Percentiles rank a stretch among this genome's conserved stretches.
Evolutionary conservation across 1,284 basidiomycete genomes (phyloP).

Genomic region (Malassezia sympodialis): DNA sequence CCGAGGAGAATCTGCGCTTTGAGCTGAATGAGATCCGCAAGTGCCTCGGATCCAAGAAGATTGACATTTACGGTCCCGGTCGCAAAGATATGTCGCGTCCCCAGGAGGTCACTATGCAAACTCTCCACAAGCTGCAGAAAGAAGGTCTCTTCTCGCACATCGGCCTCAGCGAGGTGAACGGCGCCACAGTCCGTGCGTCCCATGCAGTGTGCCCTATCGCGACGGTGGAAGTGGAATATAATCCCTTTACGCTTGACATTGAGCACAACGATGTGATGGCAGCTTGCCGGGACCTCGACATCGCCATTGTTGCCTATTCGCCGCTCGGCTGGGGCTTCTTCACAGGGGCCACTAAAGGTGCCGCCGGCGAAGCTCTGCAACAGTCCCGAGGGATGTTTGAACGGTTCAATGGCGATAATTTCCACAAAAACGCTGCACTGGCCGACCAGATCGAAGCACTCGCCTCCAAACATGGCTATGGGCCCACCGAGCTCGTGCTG

Average conservation of each 20-base stretch:
- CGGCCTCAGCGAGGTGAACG: constrained; percentile 33
- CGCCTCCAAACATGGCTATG: constrained; percentile 43
- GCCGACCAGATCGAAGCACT: constrained; percentile 51
- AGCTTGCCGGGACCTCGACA: constrained; percentile 51
- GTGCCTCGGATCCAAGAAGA: constrained; percentile 26
- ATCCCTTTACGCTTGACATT: constrained; percentile 55
- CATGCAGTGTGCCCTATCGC: constrained; percentile 48
- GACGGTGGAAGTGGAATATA: constrained; percentile 60
- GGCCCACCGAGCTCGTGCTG: constrained; percentile 56
- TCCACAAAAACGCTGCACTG: constrained; percentile 56
- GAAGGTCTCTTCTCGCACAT: constrained; percentile 35
- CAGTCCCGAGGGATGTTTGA: not conserved
- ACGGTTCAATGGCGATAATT: constrained; percentile 49
- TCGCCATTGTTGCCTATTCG: constrained; percentile 58
- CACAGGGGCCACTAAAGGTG: constrained; percentile 54
- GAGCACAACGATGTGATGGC: constrained; percentile 50
- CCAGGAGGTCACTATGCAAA: constrained; percentile 26
- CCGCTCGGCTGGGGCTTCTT: constrained; percentile 52
- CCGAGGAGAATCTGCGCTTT: constrained; percentile 20
- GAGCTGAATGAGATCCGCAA: constrained; percentile 23
- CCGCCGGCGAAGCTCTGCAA: constrained; percentile 29
- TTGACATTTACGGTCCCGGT: constrained; percentile 36
- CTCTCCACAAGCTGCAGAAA: constrained; percentile 20
- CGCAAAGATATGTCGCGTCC: constrained; percentile 18
- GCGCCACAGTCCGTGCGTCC: constrained; percentile 27